phyloP scores from a whole-genome alignment of 495 filamentous ascomycete genomes.

The Bacidia rubella region DNA sequence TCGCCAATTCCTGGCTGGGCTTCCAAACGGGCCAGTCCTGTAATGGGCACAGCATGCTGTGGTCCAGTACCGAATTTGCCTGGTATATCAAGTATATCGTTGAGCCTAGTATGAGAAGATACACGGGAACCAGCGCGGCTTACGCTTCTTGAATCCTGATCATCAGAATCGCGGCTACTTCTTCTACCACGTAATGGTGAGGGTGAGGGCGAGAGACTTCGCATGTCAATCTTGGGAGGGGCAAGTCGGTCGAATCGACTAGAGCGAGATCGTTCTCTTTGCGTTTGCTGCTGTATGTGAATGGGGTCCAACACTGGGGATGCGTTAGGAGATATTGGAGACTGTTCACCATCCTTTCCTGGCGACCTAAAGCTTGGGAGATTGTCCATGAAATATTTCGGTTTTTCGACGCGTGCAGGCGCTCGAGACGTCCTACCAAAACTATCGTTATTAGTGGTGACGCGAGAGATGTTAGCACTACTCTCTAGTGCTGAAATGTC shows the following conservation, averaged over 20 bases:
- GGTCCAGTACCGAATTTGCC: constrained; percentile 11
- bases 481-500: constrained; percentile 17
- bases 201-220: constrained; percentile 15
- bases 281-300: constrained; percentile 23
- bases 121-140: constrained; percentile 11
- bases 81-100: constrained; percentile 24
- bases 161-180: constrained; percentile 9
- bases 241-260: constrained; percentile 42
- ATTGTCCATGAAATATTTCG: constrained; percentile 28
- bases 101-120: constrained; percentile 21
- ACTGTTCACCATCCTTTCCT: constrained; percentile 26
- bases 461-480: constrained; percentile 24
- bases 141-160: constrained; percentile 16
- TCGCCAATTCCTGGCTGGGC: constrained; percentile 20
- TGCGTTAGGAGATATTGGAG: constrained; percentile 1
- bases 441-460: constrained; percentile 29
- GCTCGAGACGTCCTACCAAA: constrained; percentile 21
- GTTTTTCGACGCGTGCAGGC: constrained; percentile 27
- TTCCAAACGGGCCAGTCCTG: constrained; percentile 32
- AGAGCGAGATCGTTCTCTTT: constrained; percentile 23
- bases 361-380: constrained; percentile 40
- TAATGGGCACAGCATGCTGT: constrained; percentile 24
- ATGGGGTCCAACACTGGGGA: constrained; percentile 25
- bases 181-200: constrained; percentile 5
- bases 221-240: constrained; percentile 50